These are phyloP conservation scores for Scedosporium minutisporum DNA, from an alignment of 2,329 filamentous ascomycete genomes.

Conservation along the genomic window DNA sequence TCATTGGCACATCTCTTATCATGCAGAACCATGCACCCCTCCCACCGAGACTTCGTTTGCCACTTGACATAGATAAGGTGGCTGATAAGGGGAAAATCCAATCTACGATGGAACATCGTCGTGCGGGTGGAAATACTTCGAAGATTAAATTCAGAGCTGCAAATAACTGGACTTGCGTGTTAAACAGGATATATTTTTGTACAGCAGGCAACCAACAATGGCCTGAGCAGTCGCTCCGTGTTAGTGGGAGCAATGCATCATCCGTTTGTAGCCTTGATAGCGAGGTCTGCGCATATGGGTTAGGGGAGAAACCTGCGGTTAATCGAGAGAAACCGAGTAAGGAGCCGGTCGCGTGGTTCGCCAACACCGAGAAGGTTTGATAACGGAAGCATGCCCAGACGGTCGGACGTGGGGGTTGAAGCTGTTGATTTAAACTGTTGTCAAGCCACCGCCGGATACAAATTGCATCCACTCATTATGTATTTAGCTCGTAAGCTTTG, in stretches of 20 bases:
- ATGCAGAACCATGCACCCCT: neutral
- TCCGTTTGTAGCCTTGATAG: too few relatives aligned
- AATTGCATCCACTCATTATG: neutral
- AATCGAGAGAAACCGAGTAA: neutral
- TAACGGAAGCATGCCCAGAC: neutral
- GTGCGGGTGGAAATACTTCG: too few relatives aligned
- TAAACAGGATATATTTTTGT: too few relatives aligned
- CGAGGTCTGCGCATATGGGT: too few relatives aligned
- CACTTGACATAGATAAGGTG: neutral
- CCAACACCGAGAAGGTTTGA: neutral
- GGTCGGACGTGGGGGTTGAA: neutral
- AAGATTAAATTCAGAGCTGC: too few relatives aligned
- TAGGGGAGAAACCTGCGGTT: neutral
- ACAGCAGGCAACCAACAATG: too few relatives aligned
- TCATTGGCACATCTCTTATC: neutral
- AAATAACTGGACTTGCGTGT: too few relatives aligned
- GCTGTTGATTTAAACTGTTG: too few relatives aligned
- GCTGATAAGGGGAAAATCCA: neutral
- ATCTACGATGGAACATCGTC: too few relatives aligned
- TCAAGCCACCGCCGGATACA: neutral
- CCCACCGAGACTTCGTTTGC: too few relatives aligned
- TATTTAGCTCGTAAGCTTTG: neutral
- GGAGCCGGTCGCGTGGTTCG: neutral
- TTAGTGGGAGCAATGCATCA: too few relatives aligned
- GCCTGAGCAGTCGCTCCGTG: too few relatives aligned